phyloP scores from a whole-genome alignment of 352 stramenopile genomes.

The Saprolegnia diclina region DNA sequence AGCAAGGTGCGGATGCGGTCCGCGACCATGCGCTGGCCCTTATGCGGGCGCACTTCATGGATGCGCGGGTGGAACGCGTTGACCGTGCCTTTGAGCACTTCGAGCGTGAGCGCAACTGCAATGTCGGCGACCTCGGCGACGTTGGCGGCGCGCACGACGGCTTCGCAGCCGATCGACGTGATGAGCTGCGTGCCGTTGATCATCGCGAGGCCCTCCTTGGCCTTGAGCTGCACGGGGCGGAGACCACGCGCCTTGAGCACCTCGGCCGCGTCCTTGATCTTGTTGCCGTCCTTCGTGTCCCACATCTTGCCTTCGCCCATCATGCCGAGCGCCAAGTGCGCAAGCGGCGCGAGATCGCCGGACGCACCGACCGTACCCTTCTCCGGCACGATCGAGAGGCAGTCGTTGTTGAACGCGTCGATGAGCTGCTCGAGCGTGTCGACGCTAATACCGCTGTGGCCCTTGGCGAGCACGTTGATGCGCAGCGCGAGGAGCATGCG shows the following conservation, averaged over 20 bases:
- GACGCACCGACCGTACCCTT: conserved; percentile 87
- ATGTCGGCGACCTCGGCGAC: conserved; percentile 71
- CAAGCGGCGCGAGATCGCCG: conserved; percentile 78
- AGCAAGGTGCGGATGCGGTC: conserved; percentile 76
- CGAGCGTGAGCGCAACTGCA: conserved; percentile 69
- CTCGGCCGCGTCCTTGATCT: conserved; percentile 47
- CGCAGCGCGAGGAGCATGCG: conserved; percentile 83
- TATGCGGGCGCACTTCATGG: conserved; percentile 76
- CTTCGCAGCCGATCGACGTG: conserved; percentile 75
- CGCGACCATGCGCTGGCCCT: conserved; percentile 70
- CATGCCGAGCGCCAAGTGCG: conserved; percentile 83
- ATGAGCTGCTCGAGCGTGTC: conserved; percentile 75
- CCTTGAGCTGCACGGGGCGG: conserved; percentile 65
- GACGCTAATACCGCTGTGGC: conserved; percentile 76
- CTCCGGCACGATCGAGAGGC: conserved; percentile 71
- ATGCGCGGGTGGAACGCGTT: conserved; percentile 86
- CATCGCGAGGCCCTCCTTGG: conserved; percentile 87
- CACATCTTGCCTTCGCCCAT: conserved; percentile 87
- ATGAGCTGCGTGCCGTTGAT: conserved; percentile 90
- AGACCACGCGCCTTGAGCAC: conserved; percentile 71
- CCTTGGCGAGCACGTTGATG: conserved; percentile 86
- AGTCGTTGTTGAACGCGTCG: conserved; percentile 81
- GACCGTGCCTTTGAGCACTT: conserved; percentile 84
- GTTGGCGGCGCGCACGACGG: conserved; percentile 72
- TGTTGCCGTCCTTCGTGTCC: conserved; percentile 39